phyloP scores from a whole-genome alignment of 2,329 filamentous ascomycete species.

The Alternaria gansuensis region DNA sequence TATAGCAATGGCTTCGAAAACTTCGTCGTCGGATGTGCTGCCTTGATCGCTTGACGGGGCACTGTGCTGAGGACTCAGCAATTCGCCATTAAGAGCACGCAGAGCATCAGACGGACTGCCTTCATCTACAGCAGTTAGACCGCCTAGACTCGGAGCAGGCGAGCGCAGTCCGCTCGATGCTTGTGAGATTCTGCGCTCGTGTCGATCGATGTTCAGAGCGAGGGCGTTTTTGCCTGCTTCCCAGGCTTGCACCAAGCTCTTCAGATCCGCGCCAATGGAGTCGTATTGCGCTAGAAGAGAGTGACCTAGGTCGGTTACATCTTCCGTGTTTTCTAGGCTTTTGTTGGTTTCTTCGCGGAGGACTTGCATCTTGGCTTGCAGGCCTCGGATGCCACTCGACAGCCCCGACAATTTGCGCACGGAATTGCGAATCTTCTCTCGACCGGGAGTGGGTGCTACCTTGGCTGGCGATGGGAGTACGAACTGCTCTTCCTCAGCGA shows the following conservation, averaged over 20 bases:
- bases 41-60: conserved; percentile 59
- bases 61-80: conserved; percentile 56
- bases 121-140: conserved; percentile 66
- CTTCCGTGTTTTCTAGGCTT: conserved; percentile 74
- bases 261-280: conserved; percentile 87
- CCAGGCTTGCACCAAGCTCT: conserved; percentile 62
- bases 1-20: conserved; percentile 90
- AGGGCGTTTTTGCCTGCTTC: conserved; percentile 78
- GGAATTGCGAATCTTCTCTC: conserved; percentile 85
- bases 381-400: conserved; percentile 85
- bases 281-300: conserved; percentile 91
- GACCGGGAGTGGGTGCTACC: conserved; percentile 72
- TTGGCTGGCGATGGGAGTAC: conserved; percentile 64
- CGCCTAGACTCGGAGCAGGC: conserved; percentile 67
- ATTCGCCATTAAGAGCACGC: conserved; percentile 78
- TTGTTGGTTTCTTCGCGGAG: conserved; percentile 88
- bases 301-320: conserved; percentile 75
- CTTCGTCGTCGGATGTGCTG: conserved; percentile 71
- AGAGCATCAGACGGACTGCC: conserved; percentile 72
- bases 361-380: conserved; percentile 94
- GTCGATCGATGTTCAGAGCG: conserved; percentile 80
- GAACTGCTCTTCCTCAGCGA: conserved; percentile 78
- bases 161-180: conserved; percentile 60
- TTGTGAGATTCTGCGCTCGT: conserved; percentile 68
- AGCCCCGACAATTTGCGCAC: conserved; percentile 87